These are phyloP conservation scores for Sparassis latifolia DNA, from an alignment of 1,284 basidiomycete species.

Conservation along the genomic window DNA sequence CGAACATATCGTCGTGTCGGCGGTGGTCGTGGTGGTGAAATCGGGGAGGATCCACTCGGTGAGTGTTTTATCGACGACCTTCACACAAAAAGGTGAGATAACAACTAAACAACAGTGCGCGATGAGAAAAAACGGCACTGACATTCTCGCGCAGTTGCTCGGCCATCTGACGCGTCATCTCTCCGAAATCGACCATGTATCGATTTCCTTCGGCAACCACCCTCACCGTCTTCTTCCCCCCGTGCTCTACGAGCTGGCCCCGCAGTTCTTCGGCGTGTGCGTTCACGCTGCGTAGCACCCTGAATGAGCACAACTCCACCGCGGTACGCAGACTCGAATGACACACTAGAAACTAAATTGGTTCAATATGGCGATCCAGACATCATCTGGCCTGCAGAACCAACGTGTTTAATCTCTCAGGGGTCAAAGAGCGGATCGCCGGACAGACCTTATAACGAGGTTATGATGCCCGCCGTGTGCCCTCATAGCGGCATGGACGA, in stretches of 20 bases:
- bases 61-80: slow-evolving; percentile 29
- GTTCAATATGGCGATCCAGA: slow-evolving; percentile 39
- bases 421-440: background rate
- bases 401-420: background rate
- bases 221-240: slow-evolving; percentile 28
- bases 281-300: slow-evolving; percentile 23
- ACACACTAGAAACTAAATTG: slow-evolving; percentile 35
- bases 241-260: slow-evolving; percentile 33
- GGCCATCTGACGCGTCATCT: slow-evolving; percentile 28
- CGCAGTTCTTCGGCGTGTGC: slow-evolving; percentile 34
- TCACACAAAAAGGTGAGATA: background rate
- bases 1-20: slow-evolving; percentile 33
- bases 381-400: slow-evolving; percentile 32
- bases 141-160: slow-evolving; percentile 12
- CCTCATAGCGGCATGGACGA: slow-evolving; percentile 30
- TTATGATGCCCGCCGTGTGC: slow-evolving; percentile 34
- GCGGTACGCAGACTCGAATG: background rate
- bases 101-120: slow-evolving; percentile 8
- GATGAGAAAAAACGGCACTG: slow-evolving; percentile 21
- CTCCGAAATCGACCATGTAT: slow-evolving; percentile 25
- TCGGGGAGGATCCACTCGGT: slow-evolving; percentile 37
- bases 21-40: slow-evolving; percentile 40
- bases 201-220: slow-evolving; percentile 15
- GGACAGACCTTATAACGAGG: slow-evolving; percentile 16
- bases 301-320: too few relatives aligned